These are phyloP conservation scores for Starmerella stigmatis DNA, from an alignment of 805 yeast genomes.

Conservation along the genomic window DNA sequence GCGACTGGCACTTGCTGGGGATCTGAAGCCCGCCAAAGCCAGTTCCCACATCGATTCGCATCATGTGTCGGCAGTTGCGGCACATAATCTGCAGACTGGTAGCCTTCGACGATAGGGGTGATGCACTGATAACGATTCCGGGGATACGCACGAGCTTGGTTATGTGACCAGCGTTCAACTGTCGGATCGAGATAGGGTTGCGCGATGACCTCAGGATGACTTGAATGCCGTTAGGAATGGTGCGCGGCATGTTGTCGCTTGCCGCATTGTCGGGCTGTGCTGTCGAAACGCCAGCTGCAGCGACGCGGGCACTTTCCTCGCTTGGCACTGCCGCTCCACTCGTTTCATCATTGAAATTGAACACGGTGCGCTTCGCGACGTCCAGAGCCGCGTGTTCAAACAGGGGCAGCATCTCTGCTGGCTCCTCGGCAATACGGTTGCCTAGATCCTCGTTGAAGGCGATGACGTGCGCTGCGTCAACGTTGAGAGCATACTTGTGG, in stretches of 20 bases:
- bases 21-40: constrained; percentile 62
- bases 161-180: constrained; percentile 76
- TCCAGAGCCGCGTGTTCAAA: constrained; percentile 52
- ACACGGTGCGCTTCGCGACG: constrained; percentile 61
- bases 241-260: constrained; percentile 38
- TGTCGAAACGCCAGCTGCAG: background rate
- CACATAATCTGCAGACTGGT: constrained; percentile 76
- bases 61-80: constrained; percentile 74
- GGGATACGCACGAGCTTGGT: constrained; percentile 82
- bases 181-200: constrained; percentile 61
- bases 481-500: constrained; percentile 59
- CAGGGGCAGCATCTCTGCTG: constrained; percentile 74
- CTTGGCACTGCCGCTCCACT: constrained; percentile 3
- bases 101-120: constrained; percentile 80
- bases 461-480: constrained; percentile 73
- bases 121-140: constrained; percentile 86
- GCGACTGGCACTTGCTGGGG: constrained; percentile 57
- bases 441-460: constrained; percentile 83
- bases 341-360: constrained; percentile 12
- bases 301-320: background rate
- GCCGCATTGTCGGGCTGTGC: constrained; percentile 1
- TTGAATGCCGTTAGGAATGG: constrained; percentile 67
- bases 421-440: constrained; percentile 73
- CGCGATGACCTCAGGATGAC: constrained; percentile 65
- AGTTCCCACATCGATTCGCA: constrained; percentile 47